These are phyloP conservation scores for Talaromyces adpressus DNA, from an alignment of 495 filamentous ascomycete species.

Conservation along the genomic window DNA sequence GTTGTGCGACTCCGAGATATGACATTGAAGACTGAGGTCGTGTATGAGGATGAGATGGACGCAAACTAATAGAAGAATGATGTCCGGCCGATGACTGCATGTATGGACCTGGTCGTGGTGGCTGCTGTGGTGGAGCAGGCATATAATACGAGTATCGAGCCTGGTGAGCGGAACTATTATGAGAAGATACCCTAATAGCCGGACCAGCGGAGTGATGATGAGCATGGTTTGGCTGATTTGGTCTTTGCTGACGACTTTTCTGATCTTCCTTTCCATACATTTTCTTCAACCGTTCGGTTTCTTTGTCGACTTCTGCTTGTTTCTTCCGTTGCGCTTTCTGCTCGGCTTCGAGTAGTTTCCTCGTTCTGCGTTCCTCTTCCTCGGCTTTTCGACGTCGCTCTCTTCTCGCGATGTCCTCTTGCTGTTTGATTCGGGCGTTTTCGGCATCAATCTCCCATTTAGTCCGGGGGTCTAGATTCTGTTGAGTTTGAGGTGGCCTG, in stretches of 20 bases:
- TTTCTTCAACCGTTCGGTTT: slow-evolving; percentile 73
- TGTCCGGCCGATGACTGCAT: slow-evolving; percentile 13
- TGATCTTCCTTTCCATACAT: slow-evolving; percentile 58
- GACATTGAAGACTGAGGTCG: slow-evolving; percentile 15
- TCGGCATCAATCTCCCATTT: slow-evolving; percentile 58
- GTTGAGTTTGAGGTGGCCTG: slow-evolving; percentile 14
- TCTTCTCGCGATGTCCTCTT: slow-evolving; percentile 47
- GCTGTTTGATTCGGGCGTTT: slow-evolving; percentile 51
- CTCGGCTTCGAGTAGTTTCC: slow-evolving; percentile 73
- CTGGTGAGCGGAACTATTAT: slow-evolving; percentile 14
- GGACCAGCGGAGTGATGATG: slow-evolving; percentile 17
- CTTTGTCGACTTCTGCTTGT: slow-evolving; percentile 69
- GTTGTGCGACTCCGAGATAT: background rate
- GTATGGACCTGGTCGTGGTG: slow-evolving; percentile 21
- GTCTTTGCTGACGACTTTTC: slow-evolving; percentile 24
- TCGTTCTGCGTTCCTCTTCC: slow-evolving; percentile 61
- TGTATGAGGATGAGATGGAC: background rate
- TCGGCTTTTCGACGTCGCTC: slow-evolving; percentile 47
- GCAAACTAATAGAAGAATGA: slow-evolving; percentile 6
- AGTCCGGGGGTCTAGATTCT: slow-evolving; percentile 41
- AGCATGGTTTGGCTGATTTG: slow-evolving; percentile 16
- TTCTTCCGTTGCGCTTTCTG: slow-evolving; percentile 57
- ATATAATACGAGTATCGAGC: slow-evolving; percentile 14
- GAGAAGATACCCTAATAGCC: slow-evolving; percentile 6
- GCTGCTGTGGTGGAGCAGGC: slow-evolving; percentile 13